These are phyloP conservation scores for Marasmius fiardii DNA, from an alignment of 1,284 basidiomycete species.

Conservation along the genomic window DNA sequence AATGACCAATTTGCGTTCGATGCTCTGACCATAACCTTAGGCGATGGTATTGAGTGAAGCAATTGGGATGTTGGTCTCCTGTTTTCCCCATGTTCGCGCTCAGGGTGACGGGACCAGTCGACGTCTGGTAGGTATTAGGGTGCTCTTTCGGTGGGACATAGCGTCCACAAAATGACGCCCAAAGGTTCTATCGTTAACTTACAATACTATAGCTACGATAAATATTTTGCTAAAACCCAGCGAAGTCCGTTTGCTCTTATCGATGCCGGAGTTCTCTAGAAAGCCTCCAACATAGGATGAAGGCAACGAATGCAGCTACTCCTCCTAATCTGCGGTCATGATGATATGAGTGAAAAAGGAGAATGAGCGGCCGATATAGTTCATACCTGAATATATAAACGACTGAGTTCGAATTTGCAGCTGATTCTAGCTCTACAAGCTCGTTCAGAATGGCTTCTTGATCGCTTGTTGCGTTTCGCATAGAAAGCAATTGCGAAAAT, in stretches of 20 bases:
- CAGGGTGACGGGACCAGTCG: slow-evolving; percentile 15
- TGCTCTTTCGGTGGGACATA: no score
- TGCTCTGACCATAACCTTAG: slow-evolving; percentile 11
- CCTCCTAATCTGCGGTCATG: slow-evolving; percentile 59
- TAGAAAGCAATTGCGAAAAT: background rate
- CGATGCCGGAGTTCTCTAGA: slow-evolving; percentile 55
- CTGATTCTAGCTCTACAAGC: slow-evolving; percentile 6
- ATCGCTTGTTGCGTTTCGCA: slow-evolving; percentile 1
- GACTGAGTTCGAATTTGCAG: slow-evolving; percentile 55
- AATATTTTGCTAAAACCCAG: background rate
- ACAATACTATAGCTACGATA: background rate
- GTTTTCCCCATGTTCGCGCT: slow-evolving; percentile 22
- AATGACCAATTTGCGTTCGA: background rate
- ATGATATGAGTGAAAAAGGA: background rate
- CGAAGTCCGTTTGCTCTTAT: slow-evolving; percentile 18
- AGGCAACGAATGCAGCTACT: slow-evolving; percentile 67
- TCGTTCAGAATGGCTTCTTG: background rate
- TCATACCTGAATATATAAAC: slow-evolving; percentile 73
- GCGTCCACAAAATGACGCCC: no score
- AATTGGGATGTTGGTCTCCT: slow-evolving; percentile 24
- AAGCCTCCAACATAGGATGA: slow-evolving; percentile 65
- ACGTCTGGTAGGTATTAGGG: slow-evolving; percentile 14
- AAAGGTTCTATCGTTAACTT: background rate
- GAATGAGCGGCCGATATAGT: slow-evolving; percentile 6
- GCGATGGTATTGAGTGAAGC: slow-evolving; percentile 24